A percentile compares a stretch with the other conserved stretches of the same genome.
These are phyloP conservation scores for Chaetomiaceae sp. DNA, from an alignment of 2,329 filamentous ascomycete genomes.

Conservation along the genomic window DNA sequence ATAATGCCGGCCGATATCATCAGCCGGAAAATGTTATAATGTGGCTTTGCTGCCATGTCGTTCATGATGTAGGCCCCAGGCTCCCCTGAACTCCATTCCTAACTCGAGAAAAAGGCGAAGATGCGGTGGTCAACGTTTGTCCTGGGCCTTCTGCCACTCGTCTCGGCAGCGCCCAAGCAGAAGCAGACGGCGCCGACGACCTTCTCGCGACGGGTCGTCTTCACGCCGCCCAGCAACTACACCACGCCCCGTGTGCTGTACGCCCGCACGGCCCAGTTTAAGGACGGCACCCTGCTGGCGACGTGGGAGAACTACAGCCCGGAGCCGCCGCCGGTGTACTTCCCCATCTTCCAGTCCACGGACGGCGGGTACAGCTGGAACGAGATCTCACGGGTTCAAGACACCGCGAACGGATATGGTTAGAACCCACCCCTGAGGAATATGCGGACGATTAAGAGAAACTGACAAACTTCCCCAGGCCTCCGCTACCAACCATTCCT, in stretches of 20 bases:
- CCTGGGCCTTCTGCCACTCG: conserved; percentile 5
- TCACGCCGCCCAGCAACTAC: conserved; percentile 38
- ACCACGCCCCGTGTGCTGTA: conserved; percentile 35
- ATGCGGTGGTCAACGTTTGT: conserved; percentile 9
- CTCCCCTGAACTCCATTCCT: not conserved
- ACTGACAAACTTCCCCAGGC: too few species aligned
- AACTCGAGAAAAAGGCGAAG: not conserved
- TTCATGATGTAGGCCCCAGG: too few species aligned
- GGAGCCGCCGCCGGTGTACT: conserved; percentile 36
- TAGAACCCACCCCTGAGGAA: too few species aligned
- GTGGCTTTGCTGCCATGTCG: too few species aligned
- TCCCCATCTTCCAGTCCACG: conserved; percentile 48
- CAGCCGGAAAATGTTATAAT: too few species aligned
- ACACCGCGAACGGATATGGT: conserved; percentile 59
- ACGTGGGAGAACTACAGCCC: conserved; percentile 51
- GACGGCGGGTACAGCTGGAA: conserved; percentile 56
- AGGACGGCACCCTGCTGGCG: conserved; percentile 42
- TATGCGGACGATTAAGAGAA: too few species aligned
- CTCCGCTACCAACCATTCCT: conserved; percentile 65
- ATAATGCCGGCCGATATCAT: too few species aligned
- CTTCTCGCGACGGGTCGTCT: conserved; percentile 31
- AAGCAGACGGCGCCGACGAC: conserved; percentile 8
- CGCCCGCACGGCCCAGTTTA: conserved; percentile 38
- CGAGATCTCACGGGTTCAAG: conserved; percentile 55
- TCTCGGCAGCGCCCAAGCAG: conserved; percentile 8